phyloP scores from a whole-genome alignment of 495 filamentous ascomycete species.

The Trichoderma orchidacearum region DNA sequence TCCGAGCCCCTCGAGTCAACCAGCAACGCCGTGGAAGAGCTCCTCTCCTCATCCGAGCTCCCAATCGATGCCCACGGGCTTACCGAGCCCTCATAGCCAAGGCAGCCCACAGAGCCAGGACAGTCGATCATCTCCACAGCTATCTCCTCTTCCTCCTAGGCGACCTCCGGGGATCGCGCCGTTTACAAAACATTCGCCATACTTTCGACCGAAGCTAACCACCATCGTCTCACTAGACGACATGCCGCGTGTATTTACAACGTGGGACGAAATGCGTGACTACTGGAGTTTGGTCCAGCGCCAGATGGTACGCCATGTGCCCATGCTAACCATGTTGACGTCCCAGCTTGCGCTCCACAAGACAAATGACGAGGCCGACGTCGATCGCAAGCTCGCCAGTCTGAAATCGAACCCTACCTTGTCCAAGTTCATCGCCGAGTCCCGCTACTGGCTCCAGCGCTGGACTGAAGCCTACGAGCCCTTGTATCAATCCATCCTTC shows the following conservation, averaged over 20 bases:
- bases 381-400: neutral
- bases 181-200: neutral
- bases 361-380: neutral
- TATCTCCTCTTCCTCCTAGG: neutral
- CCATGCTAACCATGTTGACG: neutral
- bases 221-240: neutral
- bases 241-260: neutral
- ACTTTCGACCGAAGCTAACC: constrained; percentile 2
- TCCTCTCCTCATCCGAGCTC: neutral
- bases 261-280: neutral
- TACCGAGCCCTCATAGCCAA: neutral
- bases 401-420: neutral
- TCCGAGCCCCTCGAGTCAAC: neutral
- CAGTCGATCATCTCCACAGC: neutral
- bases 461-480: constrained; percentile 6
- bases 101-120: neutral
- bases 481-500: neutral
- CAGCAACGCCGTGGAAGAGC: neutral
- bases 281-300: constrained; percentile 1
- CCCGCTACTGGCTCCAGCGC: constrained; percentile 14
- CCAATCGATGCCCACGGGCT: neutral
- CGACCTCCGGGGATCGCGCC: constrained; percentile 1
- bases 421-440: constrained; percentile 18
- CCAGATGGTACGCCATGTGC: constrained; percentile 2
- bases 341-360: neutral